Evolutionary conservation across 1,139 yeast genomes (phyloP).

Genomic region (Suhomyces choctaworum): DNA sequence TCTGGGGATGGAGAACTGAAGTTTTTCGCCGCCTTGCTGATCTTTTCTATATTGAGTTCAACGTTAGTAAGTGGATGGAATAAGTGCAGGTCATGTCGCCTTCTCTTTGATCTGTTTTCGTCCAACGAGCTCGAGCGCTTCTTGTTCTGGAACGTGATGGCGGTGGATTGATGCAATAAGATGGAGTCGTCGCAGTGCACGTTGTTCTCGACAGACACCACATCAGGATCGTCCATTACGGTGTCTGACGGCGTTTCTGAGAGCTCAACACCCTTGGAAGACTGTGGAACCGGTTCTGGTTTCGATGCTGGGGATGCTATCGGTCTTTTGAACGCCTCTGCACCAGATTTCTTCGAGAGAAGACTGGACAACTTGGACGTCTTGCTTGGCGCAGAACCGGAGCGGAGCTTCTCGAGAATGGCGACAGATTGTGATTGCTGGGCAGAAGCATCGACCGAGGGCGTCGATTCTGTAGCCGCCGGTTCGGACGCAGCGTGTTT

Average conservation of each 20-base stretch:
- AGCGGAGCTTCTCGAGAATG: slow-evolving; percentile 12
- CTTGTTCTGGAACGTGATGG: slow-evolving; percentile 5
- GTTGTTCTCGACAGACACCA: slow-evolving; percentile 7
- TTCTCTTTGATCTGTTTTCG: slow-evolving; percentile 26
- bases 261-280: not conserved
- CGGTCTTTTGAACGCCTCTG: not conserved
- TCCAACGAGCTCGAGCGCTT: slow-evolving; percentile 10
- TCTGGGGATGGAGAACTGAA: slow-evolving; percentile 82
- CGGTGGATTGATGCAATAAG: slow-evolving; percentile 14
- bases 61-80: slow-evolving; percentile 44
- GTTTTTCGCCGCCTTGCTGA: slow-evolving; percentile 51
- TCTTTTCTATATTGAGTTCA: slow-evolving; percentile 47
- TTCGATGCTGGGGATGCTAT: not conserved
- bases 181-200: slow-evolving; percentile 24
- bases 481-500: not conserved
- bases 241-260: slow-evolving; percentile 1
- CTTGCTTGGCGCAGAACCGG: not conserved
- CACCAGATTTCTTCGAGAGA: not conserved
- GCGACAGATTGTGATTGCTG: slow-evolving; percentile 11
- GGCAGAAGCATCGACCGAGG: not conserved
- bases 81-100: slow-evolving; percentile 22
- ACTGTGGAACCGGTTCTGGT: not conserved
- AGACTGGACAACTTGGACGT: slow-evolving; percentile 4
- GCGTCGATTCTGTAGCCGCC: not conserved
- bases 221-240: slow-evolving; percentile 1